These are phyloP conservation scores for Rhizopus stolonifer DNA, from an alignment of 371 early-diverging fungal genomes.

Conservation along the genomic window DNA sequence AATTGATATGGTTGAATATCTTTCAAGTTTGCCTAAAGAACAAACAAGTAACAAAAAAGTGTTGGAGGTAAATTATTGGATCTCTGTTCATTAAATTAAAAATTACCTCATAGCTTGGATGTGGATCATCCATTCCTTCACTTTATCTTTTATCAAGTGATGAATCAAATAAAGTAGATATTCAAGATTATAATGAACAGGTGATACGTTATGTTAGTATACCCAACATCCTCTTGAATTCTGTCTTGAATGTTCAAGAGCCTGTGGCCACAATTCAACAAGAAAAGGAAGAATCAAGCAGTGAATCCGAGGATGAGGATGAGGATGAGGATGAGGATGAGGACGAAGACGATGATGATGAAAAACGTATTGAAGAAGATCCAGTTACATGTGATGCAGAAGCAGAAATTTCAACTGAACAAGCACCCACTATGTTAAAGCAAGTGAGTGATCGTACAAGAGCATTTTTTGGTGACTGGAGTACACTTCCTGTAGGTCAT, in stretches of 20 bases:
- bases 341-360: constrained; percentile 57
- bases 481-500: constrained; percentile 45
- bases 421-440: constrained; percentile 36
- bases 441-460: constrained; percentile 46
- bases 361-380: constrained; percentile 45
- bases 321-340: constrained; percentile 48
- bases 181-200: constrained; percentile 92
- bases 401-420: constrained; percentile 48
- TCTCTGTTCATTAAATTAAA: no score
- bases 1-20: constrained; percentile 75
- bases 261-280: constrained; percentile 14
- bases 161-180: constrained; percentile 62
- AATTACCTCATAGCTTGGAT: constrained; percentile 94
- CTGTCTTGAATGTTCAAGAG: constrained; percentile 42
- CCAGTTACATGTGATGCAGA: constrained; percentile 48
- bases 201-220: constrained; percentile 85
- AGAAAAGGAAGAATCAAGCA: constrained; percentile 26
- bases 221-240: constrained; percentile 88
- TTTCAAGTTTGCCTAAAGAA: constrained; percentile 45
- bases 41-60: constrained; percentile 52
- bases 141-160: constrained; percentile 65
- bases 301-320: constrained; percentile 22
- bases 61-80: constrained; percentile 75
- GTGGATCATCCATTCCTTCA: constrained; percentile 88
- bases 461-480: constrained; percentile 77